phyloP scores from a whole-genome alignment of 768 basidiomycete genomes.

The Coprinellus aureogranulatus region DNA sequence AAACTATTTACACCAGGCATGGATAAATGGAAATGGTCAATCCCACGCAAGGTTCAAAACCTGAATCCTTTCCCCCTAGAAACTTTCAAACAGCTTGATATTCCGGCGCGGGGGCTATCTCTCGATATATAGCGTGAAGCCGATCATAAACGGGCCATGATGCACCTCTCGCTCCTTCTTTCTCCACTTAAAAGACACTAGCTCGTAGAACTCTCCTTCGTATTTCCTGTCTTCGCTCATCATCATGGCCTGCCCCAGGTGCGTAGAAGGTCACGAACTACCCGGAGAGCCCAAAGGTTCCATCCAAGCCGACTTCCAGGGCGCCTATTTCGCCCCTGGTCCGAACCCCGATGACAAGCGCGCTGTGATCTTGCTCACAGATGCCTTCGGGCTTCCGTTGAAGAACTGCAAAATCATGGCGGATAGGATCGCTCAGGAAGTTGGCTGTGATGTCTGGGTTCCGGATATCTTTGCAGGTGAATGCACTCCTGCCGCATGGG shows the following conservation, averaged over 20 bases:
- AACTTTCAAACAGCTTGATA: no score
- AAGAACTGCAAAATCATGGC: constrained; percentile 57
- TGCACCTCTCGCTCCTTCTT: no score
- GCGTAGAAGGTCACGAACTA: constrained; percentile 41
- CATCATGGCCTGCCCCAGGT: constrained; percentile 40
- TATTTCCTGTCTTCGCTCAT: neutral
- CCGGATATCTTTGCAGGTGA: constrained; percentile 59
- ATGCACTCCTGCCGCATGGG: no score
- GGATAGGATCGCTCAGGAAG: constrained; percentile 45
- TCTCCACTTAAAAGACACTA: no score
- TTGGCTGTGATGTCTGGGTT: constrained; percentile 63
- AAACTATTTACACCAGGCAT: no score
- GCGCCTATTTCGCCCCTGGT: constrained; percentile 42
- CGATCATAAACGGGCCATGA: no score
- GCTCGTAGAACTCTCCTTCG: no score
- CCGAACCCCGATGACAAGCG: constrained; percentile 5
- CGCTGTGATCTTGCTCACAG: constrained; percentile 55
- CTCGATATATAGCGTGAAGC: no score
- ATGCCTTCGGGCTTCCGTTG: constrained; percentile 54
- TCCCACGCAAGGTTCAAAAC: no score
- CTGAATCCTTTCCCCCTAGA: no score
- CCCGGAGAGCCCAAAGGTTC: constrained; percentile 44
- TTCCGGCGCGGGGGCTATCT: no score
- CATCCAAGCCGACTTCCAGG: constrained; percentile 25
- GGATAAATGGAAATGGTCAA: no score